Conservation (phyloP, 108 stramenopile species). For the Cylindrotheca fusiformis region DNA sequence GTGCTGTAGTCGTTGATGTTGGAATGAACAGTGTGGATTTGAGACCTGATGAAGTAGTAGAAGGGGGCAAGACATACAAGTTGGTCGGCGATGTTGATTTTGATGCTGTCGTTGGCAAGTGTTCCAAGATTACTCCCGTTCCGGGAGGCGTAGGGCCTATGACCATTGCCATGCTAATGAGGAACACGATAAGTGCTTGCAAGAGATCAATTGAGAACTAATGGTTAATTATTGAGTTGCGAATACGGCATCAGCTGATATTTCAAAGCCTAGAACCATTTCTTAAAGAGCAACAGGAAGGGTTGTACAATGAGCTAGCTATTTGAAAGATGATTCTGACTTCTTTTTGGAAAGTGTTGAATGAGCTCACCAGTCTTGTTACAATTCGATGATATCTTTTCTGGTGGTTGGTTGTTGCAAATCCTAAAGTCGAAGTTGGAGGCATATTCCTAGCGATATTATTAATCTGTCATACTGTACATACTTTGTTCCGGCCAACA, state of each 20-base stretch:
- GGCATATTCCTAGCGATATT: too few relatives aligned
- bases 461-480: too few relatives aligned
- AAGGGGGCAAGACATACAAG: constrained; percentile 67
- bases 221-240: neutral
- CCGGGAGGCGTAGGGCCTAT: constrained; percentile 99
- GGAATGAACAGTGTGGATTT: constrained; percentile 94
- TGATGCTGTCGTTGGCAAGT: constrained; percentile 60
- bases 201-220: constrained; percentile 9
- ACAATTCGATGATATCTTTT: too few relatives aligned
- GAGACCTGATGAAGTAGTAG: constrained; percentile 39
- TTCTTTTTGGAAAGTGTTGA: too few relatives aligned
- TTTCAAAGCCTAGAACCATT: too few relatives aligned
- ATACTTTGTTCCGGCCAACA: too few relatives aligned
- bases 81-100: constrained; percentile 97
- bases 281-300: too few relatives aligned
- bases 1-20: constrained; percentile 97
- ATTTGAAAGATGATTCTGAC: too few relatives aligned
- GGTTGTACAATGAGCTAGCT: too few relatives aligned
- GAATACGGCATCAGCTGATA: neutral
- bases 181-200: constrained; percentile 90
- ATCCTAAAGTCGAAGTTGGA: too few relatives aligned
- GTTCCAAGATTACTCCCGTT: constrained; percentile 93
- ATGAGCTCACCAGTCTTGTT: too few relatives aligned
- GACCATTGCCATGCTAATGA: constrained; percentile 98
- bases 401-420: too few relatives aligned